Base-by-base conservation (phyloP, 2,329 filamentous ascomycete species). In the Beauveria rudraprayagi region DNA sequence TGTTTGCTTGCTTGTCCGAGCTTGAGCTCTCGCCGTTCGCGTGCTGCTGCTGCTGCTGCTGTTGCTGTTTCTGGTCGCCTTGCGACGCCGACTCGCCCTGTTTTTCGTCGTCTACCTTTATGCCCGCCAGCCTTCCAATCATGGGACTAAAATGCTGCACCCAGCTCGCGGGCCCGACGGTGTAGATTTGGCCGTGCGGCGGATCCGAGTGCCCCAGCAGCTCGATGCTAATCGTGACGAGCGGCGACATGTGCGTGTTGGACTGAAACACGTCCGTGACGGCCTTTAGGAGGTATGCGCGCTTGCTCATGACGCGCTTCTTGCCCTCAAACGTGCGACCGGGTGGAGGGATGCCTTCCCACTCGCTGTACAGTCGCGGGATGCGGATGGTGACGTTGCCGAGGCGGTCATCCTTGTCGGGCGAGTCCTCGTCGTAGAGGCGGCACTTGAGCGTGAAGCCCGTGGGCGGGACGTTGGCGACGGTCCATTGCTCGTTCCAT, bases 361-460 rank as follows among this genome's bases (percentile, higher is more conserved):
- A 95, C 44, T 80, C 72, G 47, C 88, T 84, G 53, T 77, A 78
- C 7, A 96, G 70, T 2, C 75, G 70, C 11, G 80, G 75, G 0
- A 89, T 84, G 19, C 82, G 75, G 59, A 96, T 77, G 52, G 91
- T 91, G 3, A 91, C 90, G 69, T 94, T 95, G 11, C 93, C 93
- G 22, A 97, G 80, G 28, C 91, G 83, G 74, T 97, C 93, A 70
- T 97, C 89, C 65, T 89, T 85, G 71, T 97, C 90, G 1, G 87
- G 84, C 40, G 87, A 85, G 73, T 97, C 93, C 72, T 97, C 93
- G 69, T 97, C 93, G 74, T 92, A 95, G 19, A 97, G 75, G 58
- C 90, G 83, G 63, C 90, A 91, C 71, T 96, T 96, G 66, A 97
- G 80, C 61, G 81, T 83, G 75, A 96, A 96, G 4, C 92, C 92